A percentile compares a stretch with the other conserved stretches of the same genome.
These are phyloP conservation scores for Aureobasidium subglaciale DNA, from an alignment of 2,329 filamentous ascomycete species.

Conservation along the genomic window DNA sequence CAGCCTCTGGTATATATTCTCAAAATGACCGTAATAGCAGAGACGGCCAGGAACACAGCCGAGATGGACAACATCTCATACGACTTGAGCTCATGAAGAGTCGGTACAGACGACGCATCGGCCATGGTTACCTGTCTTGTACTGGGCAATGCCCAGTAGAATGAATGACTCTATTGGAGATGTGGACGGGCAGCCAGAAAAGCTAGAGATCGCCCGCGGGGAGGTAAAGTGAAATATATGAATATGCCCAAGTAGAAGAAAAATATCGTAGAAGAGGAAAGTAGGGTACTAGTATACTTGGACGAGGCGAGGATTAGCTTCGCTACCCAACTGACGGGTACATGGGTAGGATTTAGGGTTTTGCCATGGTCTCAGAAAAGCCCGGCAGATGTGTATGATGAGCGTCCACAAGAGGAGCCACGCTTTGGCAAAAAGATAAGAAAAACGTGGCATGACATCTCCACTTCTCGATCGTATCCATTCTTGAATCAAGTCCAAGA, in stretches of 20 bases:
- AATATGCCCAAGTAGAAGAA: background rate
- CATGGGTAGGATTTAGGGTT: background rate
- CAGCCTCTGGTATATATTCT: conserved; percentile 35
- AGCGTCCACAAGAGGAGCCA: background rate
- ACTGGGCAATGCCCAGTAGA: background rate
- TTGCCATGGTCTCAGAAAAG: conserved; percentile 8
- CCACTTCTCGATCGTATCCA: background rate
- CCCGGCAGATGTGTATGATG: background rate
- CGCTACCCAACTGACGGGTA: background rate
- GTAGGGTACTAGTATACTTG: background rate
- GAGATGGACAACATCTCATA: conserved; percentile 3
- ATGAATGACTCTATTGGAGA: background rate
- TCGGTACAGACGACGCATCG: background rate
- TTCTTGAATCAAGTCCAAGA: background rate
- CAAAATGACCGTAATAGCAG: conserved; percentile 34
- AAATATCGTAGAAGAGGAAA: background rate
- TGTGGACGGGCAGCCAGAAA: too few species aligned
- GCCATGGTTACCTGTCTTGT: conserved; percentile 1
- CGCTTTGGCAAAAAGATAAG: background rate
- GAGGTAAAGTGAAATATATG: background rate
- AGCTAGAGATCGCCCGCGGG: background rate
- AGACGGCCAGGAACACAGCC: conserved; percentile 27
- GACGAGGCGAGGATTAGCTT: background rate
- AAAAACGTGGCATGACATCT: background rate
- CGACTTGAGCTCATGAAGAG: conserved; percentile 7